These are phyloP conservation scores for Jatropha multifida DNA, from an alignment of 441 rosid species.

Conservation along the genomic window DNA sequence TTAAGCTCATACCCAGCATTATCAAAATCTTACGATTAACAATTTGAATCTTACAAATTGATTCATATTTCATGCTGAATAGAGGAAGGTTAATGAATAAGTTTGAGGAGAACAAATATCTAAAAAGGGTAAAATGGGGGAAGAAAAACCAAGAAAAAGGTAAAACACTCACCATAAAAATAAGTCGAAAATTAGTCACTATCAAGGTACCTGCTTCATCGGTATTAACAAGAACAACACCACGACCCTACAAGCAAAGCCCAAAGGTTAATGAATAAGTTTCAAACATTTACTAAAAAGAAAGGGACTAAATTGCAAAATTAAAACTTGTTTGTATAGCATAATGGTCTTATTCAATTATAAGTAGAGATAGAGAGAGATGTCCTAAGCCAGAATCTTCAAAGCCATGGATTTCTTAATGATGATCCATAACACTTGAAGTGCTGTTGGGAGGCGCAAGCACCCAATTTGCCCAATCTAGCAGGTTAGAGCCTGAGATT, in stretches of 20 bases:
- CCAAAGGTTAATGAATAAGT: not conserved
- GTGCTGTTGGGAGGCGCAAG: not conserved
- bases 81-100: too few relatives aligned
- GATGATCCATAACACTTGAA: not conserved
- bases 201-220: slow-evolving; percentile 81
- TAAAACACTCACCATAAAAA: slow-evolving; percentile 72
- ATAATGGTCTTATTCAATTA: not conserved
- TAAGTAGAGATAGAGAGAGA: not conserved
- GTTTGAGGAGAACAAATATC: too few relatives aligned
- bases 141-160: not conserved
- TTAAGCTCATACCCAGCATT: not conserved
- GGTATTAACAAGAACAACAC: slow-evolving; percentile 83
- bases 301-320: not conserved
- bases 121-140: too few relatives aligned
- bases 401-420: not conserved
- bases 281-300: not conserved
- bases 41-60: too few relatives aligned
- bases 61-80: too few relatives aligned
- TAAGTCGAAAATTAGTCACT: slow-evolving; percentile 86
- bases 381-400: not conserved
- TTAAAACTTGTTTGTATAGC: not conserved
- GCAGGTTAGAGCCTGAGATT: not conserved
- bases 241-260: slow-evolving; percentile 58
- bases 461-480: not conserved
- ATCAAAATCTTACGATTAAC: too few relatives aligned